Evolutionary conservation across 2,329 filamentous ascomycete genomes (phyloP), one percentile per base, ranked within the genome.

Genomic region (Paecilomyces fulvus): DNA sequence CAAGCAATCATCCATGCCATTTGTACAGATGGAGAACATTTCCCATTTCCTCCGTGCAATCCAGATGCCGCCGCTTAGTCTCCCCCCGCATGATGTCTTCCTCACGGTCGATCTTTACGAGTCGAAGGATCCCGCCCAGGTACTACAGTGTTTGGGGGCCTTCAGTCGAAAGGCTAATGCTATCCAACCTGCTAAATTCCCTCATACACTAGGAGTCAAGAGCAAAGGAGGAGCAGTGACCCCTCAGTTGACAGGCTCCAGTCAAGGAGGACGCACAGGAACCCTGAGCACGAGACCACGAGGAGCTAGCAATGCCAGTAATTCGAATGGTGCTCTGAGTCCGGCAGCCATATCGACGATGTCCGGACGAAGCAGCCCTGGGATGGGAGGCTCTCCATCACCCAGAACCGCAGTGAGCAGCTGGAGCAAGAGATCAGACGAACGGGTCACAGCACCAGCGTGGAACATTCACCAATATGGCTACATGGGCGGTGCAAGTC

Each of bases 1-100:
- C 82, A 97, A 97, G 76, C 81, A 87, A 69, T 96, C 92, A 0
- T 77, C 85, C 46, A 97, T 97, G 92, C 94, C 94, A 0, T 99
- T 99, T 70, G 92, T 97, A 46, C 94, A 99, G 74, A 97, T 97
- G 92, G 94, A 99, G 73, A 99, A 99, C 71, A 96, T 99, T 68
- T 95, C 92, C 3, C 90, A 95, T 69, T 99, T 96, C 75, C 84
- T 99, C 55, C 85, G 84, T 67, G 91, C 90, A 58, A 95, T 92
- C 77, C 89, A 96, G 73, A 79, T 83, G 53, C 84, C 89, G 25
- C 94, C 94, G 0, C 79, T 99, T 54, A 92, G 86, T 73, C 84
- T 99, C 58, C 91, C 90, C 57, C 86, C 92, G 50, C 94, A 99
- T 77, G 94, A 99, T 74, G 86, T 92, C 63, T 99, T 99, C 75